Evolutionary conservation across 2,329 filamentous ascomycete genomes (phyloP), one percentile per base, ranked within the genome.

Genomic region (Sarocladium kiliense): DNA sequence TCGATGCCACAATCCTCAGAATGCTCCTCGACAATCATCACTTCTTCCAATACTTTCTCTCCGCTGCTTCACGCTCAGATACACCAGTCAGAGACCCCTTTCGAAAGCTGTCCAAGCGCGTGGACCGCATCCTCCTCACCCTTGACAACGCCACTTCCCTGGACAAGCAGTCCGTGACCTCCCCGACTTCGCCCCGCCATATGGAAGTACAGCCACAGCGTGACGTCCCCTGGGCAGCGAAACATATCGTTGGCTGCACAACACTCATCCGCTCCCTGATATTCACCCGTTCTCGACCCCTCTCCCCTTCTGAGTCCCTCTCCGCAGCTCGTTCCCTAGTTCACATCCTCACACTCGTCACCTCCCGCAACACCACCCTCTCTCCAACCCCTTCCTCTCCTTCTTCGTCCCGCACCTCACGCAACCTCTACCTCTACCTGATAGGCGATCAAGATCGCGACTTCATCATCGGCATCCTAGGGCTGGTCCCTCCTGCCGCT

Each of bases 1-100:
- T 82, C 1, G 77, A 78, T 58, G 69, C 70, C 44, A 80, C 78
- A 2, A 64, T 84, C 14, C 76, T 79, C 58, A 75, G 75, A 53
- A 79, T 83, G 67, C 70, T 83, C 16, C 68, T 82, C 21, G 71
- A 75, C 58, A 81, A 81, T 60, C 71, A 79, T 63, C 74, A 77
- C 39, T 76, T 83, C 66, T 80, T 82, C 62, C 69, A 77, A 53
- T 77, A 80, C 66, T 77, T 83, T 57, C 70, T 75, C 45, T 71
- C 73, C 16, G 67, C 73, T 9, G 71, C 77, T 54, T 18, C 30
- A 3, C 67, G 68, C n/a, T 70, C 78, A 2, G 65, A 68, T 47
- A 76, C 78, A 56, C 67, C 68, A 23, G 67, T 76, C 32, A 73
- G 72, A 39, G 74, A 79, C 58, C 71, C 71, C 3, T 81, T 81